These are phyloP conservation scores for Beta vulgaris DNA, from an alignment of 148 eudicot genomes.

Conservation along the genomic window DNA sequence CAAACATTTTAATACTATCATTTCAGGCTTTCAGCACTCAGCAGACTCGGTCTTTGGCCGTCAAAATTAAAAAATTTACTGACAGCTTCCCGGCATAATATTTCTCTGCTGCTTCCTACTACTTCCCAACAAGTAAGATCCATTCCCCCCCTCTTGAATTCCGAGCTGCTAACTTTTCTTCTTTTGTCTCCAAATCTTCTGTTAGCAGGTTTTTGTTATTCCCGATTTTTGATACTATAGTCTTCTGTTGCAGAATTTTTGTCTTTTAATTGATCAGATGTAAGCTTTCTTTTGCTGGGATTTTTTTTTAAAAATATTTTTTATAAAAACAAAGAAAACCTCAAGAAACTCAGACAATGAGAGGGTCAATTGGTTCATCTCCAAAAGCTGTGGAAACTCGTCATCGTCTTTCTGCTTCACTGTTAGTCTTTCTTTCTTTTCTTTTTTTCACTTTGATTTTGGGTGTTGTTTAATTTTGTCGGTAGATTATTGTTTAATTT, in stretches of 20 bases:
- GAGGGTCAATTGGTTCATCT: constrained; percentile 42
- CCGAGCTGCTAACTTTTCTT: neutral
- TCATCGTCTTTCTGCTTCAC: constrained; percentile 56
- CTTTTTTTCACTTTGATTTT: neutral
- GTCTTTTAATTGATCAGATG: neutral
- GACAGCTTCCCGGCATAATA: neutral
- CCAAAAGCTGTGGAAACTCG: constrained; percentile 52
- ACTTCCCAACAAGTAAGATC: neutral
- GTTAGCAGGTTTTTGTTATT: no score
- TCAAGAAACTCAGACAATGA: constrained; percentile 34
- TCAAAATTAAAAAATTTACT: neutral
- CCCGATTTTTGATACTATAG: no score
- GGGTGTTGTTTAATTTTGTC: neutral
- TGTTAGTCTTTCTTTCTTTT: constrained; percentile 36
- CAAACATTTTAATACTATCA: no score
- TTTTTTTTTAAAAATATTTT: no score
- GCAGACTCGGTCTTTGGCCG: neutral
- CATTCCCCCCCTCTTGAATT: neutral
- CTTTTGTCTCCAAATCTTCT: no score
- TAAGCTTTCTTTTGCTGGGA: no score
- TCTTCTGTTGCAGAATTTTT: neutral
- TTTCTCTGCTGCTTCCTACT: neutral
- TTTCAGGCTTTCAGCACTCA: no score
- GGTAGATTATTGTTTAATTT: neutral
- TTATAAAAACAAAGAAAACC: neutral